These are phyloP conservation scores for Gossypium davidsonii DNA, from an alignment of 441 rosid species.

Conservation along the genomic window DNA sequence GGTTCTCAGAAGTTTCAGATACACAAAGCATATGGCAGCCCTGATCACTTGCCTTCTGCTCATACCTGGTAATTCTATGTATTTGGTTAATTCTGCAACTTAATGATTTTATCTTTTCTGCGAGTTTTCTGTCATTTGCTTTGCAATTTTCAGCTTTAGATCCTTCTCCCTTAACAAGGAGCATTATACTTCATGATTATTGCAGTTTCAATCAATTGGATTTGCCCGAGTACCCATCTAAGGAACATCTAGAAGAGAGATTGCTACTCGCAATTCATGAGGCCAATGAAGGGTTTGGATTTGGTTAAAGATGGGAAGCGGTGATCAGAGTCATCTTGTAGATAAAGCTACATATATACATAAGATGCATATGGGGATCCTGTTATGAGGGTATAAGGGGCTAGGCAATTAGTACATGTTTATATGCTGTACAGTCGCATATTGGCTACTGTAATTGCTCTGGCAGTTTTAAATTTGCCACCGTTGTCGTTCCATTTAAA, in stretches of 20 bases:
- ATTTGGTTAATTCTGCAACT: not conserved
- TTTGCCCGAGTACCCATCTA: constrained; percentile 90
- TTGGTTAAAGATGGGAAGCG: constrained; percentile 38
- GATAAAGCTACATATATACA: constrained; percentile 21
- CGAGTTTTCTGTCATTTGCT: not conserved
- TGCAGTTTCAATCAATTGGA: constrained; percentile 95
- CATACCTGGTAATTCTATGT: constrained; percentile 67
- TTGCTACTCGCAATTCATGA: constrained; percentile 91
- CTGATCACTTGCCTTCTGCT: constrained; percentile 87
- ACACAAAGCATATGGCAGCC: constrained; percentile 95
- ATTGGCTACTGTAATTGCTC: constrained; percentile 29
- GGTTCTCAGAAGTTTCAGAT: constrained; percentile 94
- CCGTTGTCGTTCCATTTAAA: not conserved
- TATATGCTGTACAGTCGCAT: constrained; percentile 45
- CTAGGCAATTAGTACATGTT: constrained; percentile 29
- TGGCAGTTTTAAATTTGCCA: constrained; percentile 47
- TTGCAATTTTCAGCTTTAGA: not conserved
- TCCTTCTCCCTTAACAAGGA: not conserved
- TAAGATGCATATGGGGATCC: constrained; percentile 5
- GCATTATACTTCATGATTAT: not conserved
- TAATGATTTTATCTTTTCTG: no score
- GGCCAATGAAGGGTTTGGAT: constrained; percentile 90
- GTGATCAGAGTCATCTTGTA: constrained; percentile 23
- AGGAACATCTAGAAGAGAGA: constrained; percentile 82
- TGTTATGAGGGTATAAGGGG: constrained; percentile 12